A percentile compares a stretch with the other conserved stretches of the same genome.
Evolutionary conservation across 345 rosid genomes (phyloP).

Genomic region (Boechera retrofracta): DNA sequence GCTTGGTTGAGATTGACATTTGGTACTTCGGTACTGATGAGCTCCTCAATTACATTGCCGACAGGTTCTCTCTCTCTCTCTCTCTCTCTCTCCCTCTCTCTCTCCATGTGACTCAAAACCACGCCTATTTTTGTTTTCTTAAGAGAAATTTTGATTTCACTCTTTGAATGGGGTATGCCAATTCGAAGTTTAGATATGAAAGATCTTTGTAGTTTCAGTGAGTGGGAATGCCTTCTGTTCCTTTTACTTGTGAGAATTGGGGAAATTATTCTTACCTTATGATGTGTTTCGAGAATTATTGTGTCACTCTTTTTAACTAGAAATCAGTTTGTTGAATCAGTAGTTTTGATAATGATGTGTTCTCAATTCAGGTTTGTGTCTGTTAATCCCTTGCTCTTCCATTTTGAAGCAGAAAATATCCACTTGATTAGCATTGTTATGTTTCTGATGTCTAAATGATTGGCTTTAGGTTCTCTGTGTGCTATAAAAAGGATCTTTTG

Average conservation of each 20-base stretch:
- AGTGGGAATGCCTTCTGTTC: background rate
- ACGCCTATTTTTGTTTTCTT: background rate
- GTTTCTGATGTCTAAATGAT: background rate
- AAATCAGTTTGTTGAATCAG: background rate
- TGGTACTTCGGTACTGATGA: constrained; percentile 47
- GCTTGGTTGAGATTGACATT: constrained; percentile 50
- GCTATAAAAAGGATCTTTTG: background rate
- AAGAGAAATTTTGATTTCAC: background rate
- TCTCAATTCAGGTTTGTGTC: background rate
- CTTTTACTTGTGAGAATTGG: background rate
- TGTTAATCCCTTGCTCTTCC: background rate
- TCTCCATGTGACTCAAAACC: background rate
- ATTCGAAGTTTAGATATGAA: background rate
- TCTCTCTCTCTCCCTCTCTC: no score
- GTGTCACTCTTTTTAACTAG: background rate
- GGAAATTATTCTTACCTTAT: background rate
- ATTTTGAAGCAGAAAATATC: background rate
- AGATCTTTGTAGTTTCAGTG: background rate
- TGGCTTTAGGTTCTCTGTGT: background rate
- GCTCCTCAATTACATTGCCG: constrained; percentile 55
- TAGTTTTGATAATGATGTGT: background rate
- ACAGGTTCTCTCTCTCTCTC: constrained; percentile 41
- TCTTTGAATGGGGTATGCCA: background rate
- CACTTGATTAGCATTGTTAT: background rate
- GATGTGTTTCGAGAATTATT: background rate